phyloP scores from a whole-genome alignment of 1,284 basidiomycete genomes.

The Mixia osmundae region DNA sequence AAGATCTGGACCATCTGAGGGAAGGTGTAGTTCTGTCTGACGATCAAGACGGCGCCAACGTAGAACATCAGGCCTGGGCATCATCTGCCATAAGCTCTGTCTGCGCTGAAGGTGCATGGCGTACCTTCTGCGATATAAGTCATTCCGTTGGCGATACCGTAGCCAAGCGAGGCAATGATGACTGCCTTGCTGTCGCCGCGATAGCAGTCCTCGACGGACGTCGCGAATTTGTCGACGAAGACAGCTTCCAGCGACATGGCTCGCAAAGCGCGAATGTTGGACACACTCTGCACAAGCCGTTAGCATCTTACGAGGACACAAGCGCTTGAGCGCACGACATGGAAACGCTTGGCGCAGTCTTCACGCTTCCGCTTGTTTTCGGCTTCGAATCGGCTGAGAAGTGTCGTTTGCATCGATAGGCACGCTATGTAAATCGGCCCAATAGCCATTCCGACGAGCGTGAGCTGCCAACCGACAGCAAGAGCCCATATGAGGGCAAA shows the following conservation, averaged over 20 bases:
- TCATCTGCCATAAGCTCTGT: not conserved
- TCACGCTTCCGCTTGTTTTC: conserved; percentile 64
- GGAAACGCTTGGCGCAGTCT: conserved; percentile 60
- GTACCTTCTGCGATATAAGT: conserved; percentile 64
- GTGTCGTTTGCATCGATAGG: conserved; percentile 44
- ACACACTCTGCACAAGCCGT: conserved; percentile 34
- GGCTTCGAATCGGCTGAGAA: conserved; percentile 47
- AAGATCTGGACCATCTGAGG: conserved; percentile 69
- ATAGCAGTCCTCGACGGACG: conserved; percentile 37
- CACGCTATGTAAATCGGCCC: conserved; percentile 56
- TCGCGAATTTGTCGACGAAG: conserved; percentile 44
- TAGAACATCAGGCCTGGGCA: conserved; percentile 60
- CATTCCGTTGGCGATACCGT: conserved; percentile 51
- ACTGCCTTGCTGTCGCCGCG: conserved; percentile 47
- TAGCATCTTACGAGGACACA: not conserved
- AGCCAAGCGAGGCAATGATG: conserved; percentile 59
- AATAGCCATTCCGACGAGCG: conserved; percentile 66
- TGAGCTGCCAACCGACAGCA: conserved; percentile 71
- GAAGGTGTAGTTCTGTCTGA: conserved; percentile 58
- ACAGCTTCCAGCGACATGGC: conserved; percentile 66
- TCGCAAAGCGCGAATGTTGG: conserved; percentile 64
- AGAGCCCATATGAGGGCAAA: conserved; percentile 74
- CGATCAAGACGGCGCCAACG: conserved; percentile 60
- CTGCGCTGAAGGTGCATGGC: no score
- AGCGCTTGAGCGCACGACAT: conserved; percentile 34